Evolutionary conservation across 2,329 filamentous ascomycete genomes (phyloP).

Genomic region (Aureobasidium sp.): DNA sequence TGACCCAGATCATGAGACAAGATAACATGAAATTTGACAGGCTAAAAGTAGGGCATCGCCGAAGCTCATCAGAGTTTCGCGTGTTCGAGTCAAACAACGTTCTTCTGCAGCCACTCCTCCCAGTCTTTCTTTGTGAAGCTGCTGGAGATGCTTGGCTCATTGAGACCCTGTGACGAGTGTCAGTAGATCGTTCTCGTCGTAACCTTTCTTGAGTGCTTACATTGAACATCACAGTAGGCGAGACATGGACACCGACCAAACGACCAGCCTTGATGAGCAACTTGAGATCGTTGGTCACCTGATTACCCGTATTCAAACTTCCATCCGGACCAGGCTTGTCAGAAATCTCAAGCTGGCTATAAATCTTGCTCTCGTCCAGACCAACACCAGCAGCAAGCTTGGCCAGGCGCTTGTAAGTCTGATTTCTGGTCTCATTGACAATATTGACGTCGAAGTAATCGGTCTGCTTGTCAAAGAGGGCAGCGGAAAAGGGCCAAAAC

Average conservation of each 20-base stretch:
- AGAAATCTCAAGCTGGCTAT: slow-evolving; percentile 59
- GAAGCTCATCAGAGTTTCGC: neutral
- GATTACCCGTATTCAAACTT: slow-evolving; percentile 69
- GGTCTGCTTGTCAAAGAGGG: slow-evolving; percentile 61
- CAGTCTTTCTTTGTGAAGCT: slow-evolving; percentile 75
- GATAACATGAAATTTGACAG: neutral
- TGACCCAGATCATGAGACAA: no score
- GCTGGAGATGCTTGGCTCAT: slow-evolving; percentile 71
- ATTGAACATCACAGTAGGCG: slow-evolving; percentile 83
- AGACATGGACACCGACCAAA: slow-evolving; percentile 78
- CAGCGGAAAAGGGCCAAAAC: slow-evolving; percentile 74
- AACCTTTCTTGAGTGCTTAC: slow-evolving; percentile 32
- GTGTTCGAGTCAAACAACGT: slow-evolving; percentile 42
- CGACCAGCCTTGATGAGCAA: slow-evolving; percentile 61
- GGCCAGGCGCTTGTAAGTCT: slow-evolving; percentile 73
- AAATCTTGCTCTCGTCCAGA: slow-evolving; percentile 63
- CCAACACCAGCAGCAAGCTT: slow-evolving; percentile 64
- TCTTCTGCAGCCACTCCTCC: slow-evolving; percentile 72
- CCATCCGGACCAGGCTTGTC: slow-evolving; percentile 62
- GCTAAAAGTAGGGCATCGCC: neutral
- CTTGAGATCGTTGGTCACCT: slow-evolving; percentile 79
- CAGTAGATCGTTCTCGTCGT: slow-evolving; percentile 7
- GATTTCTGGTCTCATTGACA: slow-evolving; percentile 76
- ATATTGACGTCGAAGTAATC: slow-evolving; percentile 80
- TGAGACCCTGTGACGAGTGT: slow-evolving; percentile 47